Evolutionary conservation across 768 basidiomycete genomes (phyloP), one percentile per base, ranked within the genome.

Genomic region (Russula griseocarnosa): DNA sequence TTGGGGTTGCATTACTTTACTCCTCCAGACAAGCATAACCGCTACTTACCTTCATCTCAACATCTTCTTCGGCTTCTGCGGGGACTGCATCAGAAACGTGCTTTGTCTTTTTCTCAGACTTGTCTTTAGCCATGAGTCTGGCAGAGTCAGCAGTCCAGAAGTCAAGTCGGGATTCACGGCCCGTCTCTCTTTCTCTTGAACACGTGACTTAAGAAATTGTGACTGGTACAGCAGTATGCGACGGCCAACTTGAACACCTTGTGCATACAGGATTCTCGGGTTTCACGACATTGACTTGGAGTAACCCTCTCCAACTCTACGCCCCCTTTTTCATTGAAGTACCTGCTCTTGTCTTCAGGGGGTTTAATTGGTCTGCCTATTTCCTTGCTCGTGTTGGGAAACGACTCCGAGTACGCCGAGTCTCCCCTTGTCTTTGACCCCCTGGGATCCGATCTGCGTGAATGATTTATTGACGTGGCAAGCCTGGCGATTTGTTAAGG

Each of bases 21-120:
- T 52, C 32, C 34, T 51, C 18, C 46, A 49, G 52, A 49, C 69
- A 22, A 49, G 36, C 57, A 61, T 24, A 50, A 5, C 58, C 70
- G 55, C 52, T 72, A 80, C 61, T 78, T 74, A 73, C 74, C 56
- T 74, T 70, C 70, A 75, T 75, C 40, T 82, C 83, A 40, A 83
- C 82, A 72, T 85, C 56, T 77, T 82, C 83, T 71, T 84, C 86
- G 38, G 76, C 77, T 0, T 66, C 70, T 46, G 64, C 70, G 55
- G 69, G 69, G 22, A 66, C 70, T 30, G 62, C 63, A 49, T 71
- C 74, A 1, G 66, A 58, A 3, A 4, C 40, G 8, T 26, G 44
- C 76, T 86, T 89, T 52, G 85, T 84, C 72, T 86, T 88, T 75
- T 88, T 89, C 70, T 86, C 87, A 56, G 82, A 82, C 77, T 86